Conservation (phyloP, 441 rosid genomes). For the Jatropha multifida region DNA sequence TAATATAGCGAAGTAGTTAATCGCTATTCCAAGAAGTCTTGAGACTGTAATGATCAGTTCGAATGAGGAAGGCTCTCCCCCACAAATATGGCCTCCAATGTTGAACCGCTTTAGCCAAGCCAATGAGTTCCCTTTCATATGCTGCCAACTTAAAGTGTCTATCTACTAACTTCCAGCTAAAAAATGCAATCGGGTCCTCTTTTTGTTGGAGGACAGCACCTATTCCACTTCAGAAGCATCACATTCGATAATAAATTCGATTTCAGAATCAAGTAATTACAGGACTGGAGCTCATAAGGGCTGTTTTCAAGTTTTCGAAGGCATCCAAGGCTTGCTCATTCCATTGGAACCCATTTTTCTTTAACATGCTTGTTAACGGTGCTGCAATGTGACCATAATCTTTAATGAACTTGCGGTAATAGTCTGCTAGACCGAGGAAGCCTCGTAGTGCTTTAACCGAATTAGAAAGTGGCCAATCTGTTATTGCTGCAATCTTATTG, state of each 20-base stretch:
- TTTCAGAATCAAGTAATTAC: not conserved
- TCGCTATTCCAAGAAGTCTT: no score
- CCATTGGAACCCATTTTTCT: not conserved
- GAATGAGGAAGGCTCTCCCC: no score
- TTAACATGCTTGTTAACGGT: not conserved
- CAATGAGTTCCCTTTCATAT: no score
- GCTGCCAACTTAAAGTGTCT: no score
- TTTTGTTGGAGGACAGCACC: not conserved
- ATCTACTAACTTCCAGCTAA: no score
- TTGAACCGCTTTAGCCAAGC: no score
- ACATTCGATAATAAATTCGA: not conserved
- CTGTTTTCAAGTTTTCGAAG: not conserved
- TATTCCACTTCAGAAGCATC: not conserved
- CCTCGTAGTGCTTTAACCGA: not conserved
- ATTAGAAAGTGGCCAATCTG: not conserved
- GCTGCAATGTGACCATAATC: not conserved
- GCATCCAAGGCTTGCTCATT: fast-evolving
- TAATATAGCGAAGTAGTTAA: no score
- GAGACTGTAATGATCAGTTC: no score
- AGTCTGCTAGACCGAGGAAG: not conserved
- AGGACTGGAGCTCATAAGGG: not conserved
- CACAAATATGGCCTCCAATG: no score
- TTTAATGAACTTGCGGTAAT: not conserved
- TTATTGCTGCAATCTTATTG: no score
- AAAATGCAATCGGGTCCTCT: no score